phyloP scores from a whole-genome alignment of 1,284 basidiomycete genomes.

The Mycena sp. region DNA sequence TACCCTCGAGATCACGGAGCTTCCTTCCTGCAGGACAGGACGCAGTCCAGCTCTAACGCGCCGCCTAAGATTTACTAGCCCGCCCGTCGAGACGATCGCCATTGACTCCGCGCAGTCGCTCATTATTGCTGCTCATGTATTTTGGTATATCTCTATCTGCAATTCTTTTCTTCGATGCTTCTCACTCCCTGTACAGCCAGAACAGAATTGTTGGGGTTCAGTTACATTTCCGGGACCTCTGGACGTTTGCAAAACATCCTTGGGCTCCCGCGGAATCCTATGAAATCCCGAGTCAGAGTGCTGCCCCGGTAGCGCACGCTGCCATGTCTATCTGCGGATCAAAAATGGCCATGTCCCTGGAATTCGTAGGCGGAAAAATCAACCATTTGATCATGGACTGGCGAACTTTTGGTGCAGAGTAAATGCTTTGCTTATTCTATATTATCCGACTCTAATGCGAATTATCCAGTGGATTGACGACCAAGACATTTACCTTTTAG shows the following conservation, averaged over 20 bases:
- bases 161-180: slow-evolving; percentile 26
- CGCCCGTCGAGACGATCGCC: slow-evolving; percentile 56
- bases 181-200: slow-evolving; percentile 31
- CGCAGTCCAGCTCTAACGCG: slow-evolving; percentile 55
- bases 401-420: slow-evolving; percentile 55
- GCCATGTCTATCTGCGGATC: slow-evolving; percentile 50
- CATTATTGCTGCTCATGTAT: slow-evolving; percentile 53
- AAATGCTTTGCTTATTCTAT: slow-evolving; percentile 17
- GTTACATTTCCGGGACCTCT: slow-evolving; percentile 55
- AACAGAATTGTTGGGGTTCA: slow-evolving; percentile 51
- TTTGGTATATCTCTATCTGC: slow-evolving; percentile 47
- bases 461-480: slow-evolving; percentile 55
- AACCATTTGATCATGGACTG: slow-evolving; percentile 58
- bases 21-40: slow-evolving; percentile 61
- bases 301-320: slow-evolving; percentile 45
- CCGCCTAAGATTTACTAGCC: slow-evolving; percentile 57
- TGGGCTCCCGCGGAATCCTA: slow-evolving; percentile 47
- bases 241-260: slow-evolving; percentile 55
- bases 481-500: slow-evolving; percentile 53
- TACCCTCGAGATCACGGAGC: slow-evolving; percentile 59
- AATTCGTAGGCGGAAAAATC: slow-evolving; percentile 48
- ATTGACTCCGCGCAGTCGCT: slow-evolving; percentile 61
- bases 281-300: slow-evolving; percentile 47
- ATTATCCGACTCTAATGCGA: background rate
- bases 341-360: slow-evolving; percentile 51